Base-by-base conservation (phyloP, 2,329 filamentous ascomycete species). In the Calonectria leucothoes region DNA sequence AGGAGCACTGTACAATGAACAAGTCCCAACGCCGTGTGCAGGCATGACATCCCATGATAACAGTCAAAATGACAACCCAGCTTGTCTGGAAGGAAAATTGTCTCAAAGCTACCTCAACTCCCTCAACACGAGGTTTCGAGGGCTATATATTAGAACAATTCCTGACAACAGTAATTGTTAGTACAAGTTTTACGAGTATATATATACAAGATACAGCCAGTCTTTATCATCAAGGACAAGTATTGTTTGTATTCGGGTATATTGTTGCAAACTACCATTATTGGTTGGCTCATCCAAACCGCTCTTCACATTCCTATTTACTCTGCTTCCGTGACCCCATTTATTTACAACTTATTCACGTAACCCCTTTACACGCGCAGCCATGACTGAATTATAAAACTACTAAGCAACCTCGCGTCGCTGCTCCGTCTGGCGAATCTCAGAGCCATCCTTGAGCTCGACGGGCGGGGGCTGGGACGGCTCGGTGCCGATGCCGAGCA, bases 361-460 rank as follows among this genome's bases (percentile, higher is more conserved):
- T 23, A 17, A 15, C 20, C 11, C n/a, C 31, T 31, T 57, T 11
- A 20, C 23, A 57, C 15, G 8, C 23, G 10, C 33, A 39, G 4
- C n/a, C 14, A 10, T n/a, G 29, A 35, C 29, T 12, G n/a, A 15
- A 29, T 51, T 14, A 42, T 25, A 27, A 5, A 31, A 11, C 72
- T 52, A 11, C 72, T 52, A 80, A 39, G 79, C 78, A 68, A 65
- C 63, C 42, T 79, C 78, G 8, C 70, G 66, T 74, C 74, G 78
- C 66, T 66, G 78, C 76, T 80, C 78, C 23, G 49, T 70, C 69
- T 77, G 52, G 42, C 74, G 75, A 25, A 80, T 69, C 66, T 79
- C 76, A 23, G 76, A 33, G 6, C 78, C 78, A 4, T 80, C 77
- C 72, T 80, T 80, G 17, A 78, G 59, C 48, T 80, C 76, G 6